Evolutionary conservation across 495 filamentous ascomycete genomes (phyloP), one percentile per base, ranked within the genome.

Genomic region (Aspergillus carlsbadensis): DNA sequence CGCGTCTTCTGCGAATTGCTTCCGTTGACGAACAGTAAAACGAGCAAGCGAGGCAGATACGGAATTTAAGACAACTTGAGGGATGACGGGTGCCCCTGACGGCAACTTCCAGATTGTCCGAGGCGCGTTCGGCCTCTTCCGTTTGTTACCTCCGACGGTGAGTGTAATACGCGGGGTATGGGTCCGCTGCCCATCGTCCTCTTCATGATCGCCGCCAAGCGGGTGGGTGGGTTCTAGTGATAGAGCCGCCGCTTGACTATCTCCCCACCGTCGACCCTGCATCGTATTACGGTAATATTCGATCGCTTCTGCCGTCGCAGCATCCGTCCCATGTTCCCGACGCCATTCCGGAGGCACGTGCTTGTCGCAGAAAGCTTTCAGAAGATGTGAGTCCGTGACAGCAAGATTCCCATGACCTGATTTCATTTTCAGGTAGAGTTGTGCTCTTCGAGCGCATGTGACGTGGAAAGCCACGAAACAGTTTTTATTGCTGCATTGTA

Each of bases 391-490:
- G 62, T 99, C 94, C 54, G 94, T 82, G 15, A 88, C 85, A n/a
- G 87, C 85, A 5, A 88, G 80, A 8, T 80, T 81, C 7, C 90
- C 90, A 57, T 94, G 89, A 43, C 82, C 87, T 44, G 91, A 90
- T 71, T 97, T 98, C 93, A 97, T 98, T 77, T 93, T 96, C 54
- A 99, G 76, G 68, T 89, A 96, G 0, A 99, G 84, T 57, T 88
- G 85, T 35, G 92, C 89, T 58, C 90, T 80, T 36, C 95, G 84
- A 10, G 93, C 94, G 66, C 94, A 99, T 5, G 93, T 97, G 26
- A 98, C 94, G 70, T 99, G 94, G 72, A 98, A 99, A n/a, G 94
- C 94, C 64, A 91, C 84, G 65, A 92, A 99, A 70, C 94, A 99
- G 56, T 86, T 88, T 69, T 96, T 98, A 73, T 98, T 97, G 52